Percentiles rank a stretch among this genome's conserved stretches.
phyloP scores from a whole-genome alignment of 225 moss, liverwort and hornwort species.

The Ulota crispa region DNA sequence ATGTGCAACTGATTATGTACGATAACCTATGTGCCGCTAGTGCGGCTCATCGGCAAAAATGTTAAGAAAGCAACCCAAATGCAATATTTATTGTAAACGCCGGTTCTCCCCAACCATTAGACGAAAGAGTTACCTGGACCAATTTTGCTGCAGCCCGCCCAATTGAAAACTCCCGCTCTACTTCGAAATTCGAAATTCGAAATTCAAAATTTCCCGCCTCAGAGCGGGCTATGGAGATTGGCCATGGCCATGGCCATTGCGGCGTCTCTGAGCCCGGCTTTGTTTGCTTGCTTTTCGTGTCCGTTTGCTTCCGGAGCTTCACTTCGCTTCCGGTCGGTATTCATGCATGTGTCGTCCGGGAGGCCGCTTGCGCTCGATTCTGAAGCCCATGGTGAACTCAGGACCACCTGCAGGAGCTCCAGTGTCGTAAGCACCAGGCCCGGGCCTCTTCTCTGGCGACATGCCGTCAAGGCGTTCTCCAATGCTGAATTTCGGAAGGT shows the following conservation, averaged over 20 bases:
- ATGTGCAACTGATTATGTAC: no score
- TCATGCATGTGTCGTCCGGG: slow-evolving; percentile 7
- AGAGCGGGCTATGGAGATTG: neutral
- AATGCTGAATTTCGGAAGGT: slow-evolving; percentile 14
- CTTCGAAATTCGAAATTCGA: neutral
- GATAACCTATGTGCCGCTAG: no score
- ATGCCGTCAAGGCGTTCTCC: slow-evolving; percentile 13
- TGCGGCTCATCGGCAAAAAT: no score
- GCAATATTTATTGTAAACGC: no score
- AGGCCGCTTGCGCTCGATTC: slow-evolving; percentile 21
- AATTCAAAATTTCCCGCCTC: neutral
- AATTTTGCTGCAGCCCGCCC: no score
- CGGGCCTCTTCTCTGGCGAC: slow-evolving; percentile 12
- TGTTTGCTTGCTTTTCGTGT: neutral
- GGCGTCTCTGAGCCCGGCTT: neutral
- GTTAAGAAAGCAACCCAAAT: no score
- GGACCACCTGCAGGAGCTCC: slow-evolving; percentile 14
- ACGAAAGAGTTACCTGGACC: no score
- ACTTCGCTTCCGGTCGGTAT: neutral
- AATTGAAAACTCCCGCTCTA: no score
- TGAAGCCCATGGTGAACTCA: slow-evolving; percentile 25
- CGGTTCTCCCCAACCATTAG: no score
- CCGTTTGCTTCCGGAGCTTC: neutral
- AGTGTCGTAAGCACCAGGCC: slow-evolving; percentile 11
- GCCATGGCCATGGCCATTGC: neutral